Evolutionary conservation across 768 basidiomycete genomes (phyloP), one percentile per base, ranked within the genome.

Genomic region (Favolaschia claudopus): DNA sequence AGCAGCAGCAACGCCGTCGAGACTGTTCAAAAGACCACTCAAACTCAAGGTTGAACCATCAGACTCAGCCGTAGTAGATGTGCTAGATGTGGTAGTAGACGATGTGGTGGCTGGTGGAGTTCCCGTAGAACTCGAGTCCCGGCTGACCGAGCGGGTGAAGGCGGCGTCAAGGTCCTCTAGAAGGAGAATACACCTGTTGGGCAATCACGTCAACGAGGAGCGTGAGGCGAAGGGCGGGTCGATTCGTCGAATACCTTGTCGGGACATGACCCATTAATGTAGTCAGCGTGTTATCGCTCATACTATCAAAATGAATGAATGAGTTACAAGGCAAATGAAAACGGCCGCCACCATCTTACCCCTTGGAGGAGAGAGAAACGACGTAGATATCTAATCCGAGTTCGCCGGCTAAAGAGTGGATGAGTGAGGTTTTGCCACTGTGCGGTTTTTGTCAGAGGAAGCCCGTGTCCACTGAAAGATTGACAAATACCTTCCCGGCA

Each of bases 161-260:
- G 93, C 93, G 54, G 93, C 93, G 72, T 95, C 93, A 66, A 96
- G 84, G 81, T 96, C 94, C 78, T 96, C 95, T 72, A 96, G 84
- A 74, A 96, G 89, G 67, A 96, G 82, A 60, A 96, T 93, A 81
- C 92, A 94, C 80, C 92, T 92, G 66, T n/a, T n/a, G 45, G 43
- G 43, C 42, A 40, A 46, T 27, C 27, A 60, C 53, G 48, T 64
- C 53, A 67, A 52, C 55, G 49, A 60, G 63, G 45, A 55, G 49
- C 45, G n/a, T 34, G 29, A 36, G 43, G 43, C 43, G 46, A 36
- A 33, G 33, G 14, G 43, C 33, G 39, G 32, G 22, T 57, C 17
- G 62, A 57, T 46, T 27, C 32, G 19, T 20, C 20, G n/a, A 31
- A 56, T 54, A 92, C 90, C 92, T 87, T 58, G 89, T 85, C 25